Evolutionary conservation across 495 filamentous ascomycete genomes (phyloP), one percentile per base, ranked within the genome.

Genomic region (Amphirosellinia nigrospora): DNA sequence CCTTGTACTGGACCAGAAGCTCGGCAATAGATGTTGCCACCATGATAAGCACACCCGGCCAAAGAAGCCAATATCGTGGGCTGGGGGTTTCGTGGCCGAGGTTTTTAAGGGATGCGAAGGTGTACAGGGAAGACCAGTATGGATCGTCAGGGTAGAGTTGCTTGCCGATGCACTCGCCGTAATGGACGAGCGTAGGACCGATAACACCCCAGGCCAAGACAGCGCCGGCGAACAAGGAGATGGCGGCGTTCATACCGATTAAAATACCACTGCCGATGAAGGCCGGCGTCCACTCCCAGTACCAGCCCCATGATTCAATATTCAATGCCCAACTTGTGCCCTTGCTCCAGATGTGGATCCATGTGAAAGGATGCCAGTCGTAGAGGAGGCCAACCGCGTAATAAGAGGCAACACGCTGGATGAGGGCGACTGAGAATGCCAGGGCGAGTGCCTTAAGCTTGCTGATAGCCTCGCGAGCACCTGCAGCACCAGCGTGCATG

Each of bases 241-340:
- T 84, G 45, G 88, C 86, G 9, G 86, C 82, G 78, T 91, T 90
- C 56, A 90, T 82, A 69, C 89, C 89, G 70, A 91, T 87, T 50
- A 91, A 83, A 73, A 91, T 88, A 41, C 89, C 89, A 63, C 82
- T 84, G 32, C 89, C 89, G 68, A 91, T 90, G 75, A 91, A 91
- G 43, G 89, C 89, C 0, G 89, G 89, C 0, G 89, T 90, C 78
- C 81, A 89, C 72, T 90, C 88, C 48, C 88, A 81, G 65, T 83
- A 81, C 89, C 89, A 91, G 28, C 88, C 87, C 89, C 89, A 91
- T 68, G 85, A 89, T 77, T 91, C 88, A 28, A 89, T 84, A 61
- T 85, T 82, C 69, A 90, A 71, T 0, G 88, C 88, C 67, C 77
- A 79, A 73, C 85, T 87, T 2, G 75, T 85, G 75, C 88, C 86